These are phyloP conservation scores for Diaporthe sp. DNA, from an alignment of 2,329 filamentous ascomycete genomes.

Conservation along the genomic window DNA sequence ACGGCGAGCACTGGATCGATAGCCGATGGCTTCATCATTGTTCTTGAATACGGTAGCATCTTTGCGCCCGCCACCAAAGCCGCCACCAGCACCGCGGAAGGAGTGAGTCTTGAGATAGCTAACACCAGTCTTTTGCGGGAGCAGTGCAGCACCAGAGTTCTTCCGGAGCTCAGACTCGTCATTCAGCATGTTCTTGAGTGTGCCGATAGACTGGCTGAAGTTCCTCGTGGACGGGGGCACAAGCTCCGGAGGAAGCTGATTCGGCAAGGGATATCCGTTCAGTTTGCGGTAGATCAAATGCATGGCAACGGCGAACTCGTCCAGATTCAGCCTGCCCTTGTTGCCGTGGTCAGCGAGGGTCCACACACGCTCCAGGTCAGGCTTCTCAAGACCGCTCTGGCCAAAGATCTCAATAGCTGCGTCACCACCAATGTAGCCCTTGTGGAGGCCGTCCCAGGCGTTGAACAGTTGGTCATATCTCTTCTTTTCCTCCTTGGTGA, in stretches of 20 bases:
- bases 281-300: slow-evolving; percentile 98
- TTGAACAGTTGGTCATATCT: slow-evolving; percentile 96
- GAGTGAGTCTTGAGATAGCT: slow-evolving; percentile 98
- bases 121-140: slow-evolving; percentile 97
- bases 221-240: slow-evolving; percentile 95
- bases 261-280: slow-evolving; percentile 94
- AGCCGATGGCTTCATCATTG: slow-evolving; percentile 92
- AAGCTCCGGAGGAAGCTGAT: slow-evolving; percentile 88
- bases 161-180: slow-evolving; percentile 93
- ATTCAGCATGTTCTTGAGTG: slow-evolving; percentile 89
- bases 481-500: slow-evolving; percentile 98
- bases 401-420: slow-evolving; percentile 98
- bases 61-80: slow-evolving; percentile 76
- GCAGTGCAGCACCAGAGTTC: slow-evolving; percentile 87
- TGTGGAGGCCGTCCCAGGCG: slow-evolving; percentile 95
- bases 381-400: slow-evolving; percentile 92
- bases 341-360: slow-evolving; percentile 94
- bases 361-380: slow-evolving; percentile 93
- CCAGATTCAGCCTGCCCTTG: slow-evolving; percentile 92
- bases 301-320: slow-evolving; percentile 99
- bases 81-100: slow-evolving; percentile 75
- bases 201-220: slow-evolving; percentile 91
- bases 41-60: slow-evolving; percentile 98
- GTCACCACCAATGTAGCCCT: slow-evolving; percentile 91
- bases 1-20: slow-evolving; percentile 92